phyloP scores from a whole-genome alignment of 257 asterid genomes.

The Echites panduratus region DNA sequence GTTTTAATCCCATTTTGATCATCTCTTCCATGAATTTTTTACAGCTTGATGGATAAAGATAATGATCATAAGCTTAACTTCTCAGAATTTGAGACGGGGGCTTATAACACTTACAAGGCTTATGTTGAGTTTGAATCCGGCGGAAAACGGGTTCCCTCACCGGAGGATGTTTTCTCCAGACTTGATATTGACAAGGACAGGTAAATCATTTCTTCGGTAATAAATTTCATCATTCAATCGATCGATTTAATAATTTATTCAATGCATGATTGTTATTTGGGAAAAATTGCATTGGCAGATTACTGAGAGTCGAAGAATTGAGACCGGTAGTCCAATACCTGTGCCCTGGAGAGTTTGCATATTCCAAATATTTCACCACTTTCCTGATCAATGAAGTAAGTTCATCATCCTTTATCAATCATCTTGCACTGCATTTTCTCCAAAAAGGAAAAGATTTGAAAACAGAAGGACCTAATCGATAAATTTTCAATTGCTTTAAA shows the following conservation, averaged over 20 bases:
- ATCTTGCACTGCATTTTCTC: not conserved
- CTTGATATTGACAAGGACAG: constrained; percentile 28
- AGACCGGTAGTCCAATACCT: constrained; percentile 24
- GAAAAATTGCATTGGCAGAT: constrained; percentile 13
- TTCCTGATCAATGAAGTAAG: constrained; percentile 25
- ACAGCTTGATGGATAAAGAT: constrained; percentile 26
- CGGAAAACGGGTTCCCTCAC: constrained; percentile 8
- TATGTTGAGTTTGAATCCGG: constrained; percentile 21
- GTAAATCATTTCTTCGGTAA: constrained; percentile 6
- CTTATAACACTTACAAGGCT: constrained; percentile 23
- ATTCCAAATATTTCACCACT: constrained; percentile 23
- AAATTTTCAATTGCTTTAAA: too few species aligned
- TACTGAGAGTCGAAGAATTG: constrained; percentile 30
- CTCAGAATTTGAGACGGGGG: constrained; percentile 25
- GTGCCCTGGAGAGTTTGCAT: constrained; percentile 28
- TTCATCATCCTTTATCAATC: not conserved
- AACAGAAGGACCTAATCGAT: not conserved
- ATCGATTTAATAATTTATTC: too few species aligned
- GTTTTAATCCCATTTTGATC: too few species aligned
- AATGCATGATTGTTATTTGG: not conserved
- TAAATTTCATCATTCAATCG: not conserved
- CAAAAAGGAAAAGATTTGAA: not conserved
- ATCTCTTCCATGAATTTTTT: not conserved
- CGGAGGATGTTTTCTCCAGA: constrained; percentile 16
- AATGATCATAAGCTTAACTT: constrained; percentile 23